Evolutionary conservation across 495 filamentous ascomycete genomes (phyloP), one percentile per base, ranked within the genome.

Genomic region (Aspergillus ostianus): DNA sequence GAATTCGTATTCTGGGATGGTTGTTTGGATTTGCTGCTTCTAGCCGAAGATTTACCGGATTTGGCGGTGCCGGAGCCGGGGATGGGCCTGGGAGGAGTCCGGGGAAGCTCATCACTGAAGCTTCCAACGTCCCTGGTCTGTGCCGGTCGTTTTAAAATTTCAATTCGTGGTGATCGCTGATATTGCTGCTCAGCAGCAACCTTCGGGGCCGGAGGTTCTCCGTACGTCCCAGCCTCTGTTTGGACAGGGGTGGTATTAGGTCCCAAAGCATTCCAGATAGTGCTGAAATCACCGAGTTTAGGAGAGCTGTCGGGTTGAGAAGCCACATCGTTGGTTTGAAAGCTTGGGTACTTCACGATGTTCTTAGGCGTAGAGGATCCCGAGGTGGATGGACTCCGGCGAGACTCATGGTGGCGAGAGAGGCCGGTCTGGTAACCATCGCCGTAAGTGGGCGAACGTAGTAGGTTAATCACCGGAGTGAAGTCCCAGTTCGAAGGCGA

Each of bases 401-500:
- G n/a, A 20, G 51, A 32, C 45, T 67, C 50, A 41, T 45, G 17
- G 61, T 50, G 52, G 53, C 57, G 59, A 64, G 61, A 23, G 48
- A 53, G 51, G 47, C 36, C 20, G 23, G 64, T 47, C 23, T 51
- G 51, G 19, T 65, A 56, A 51, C 59, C 51, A 44, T 62, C 45
- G 51, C 56, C 48, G 47, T 67, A 60, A 30, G 75, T 68, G 62
- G 74, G 74, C 20, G 77, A 75, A 41, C 68, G 64, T n/a, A 81
- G 70, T 49, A 83, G 73, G 62, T 79, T 75, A 61, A 76, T 74
- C 66, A 77, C 80, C 62, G 74, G 69, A 57, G 76, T 67, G 60
- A 83, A 79, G 62, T 80, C 79, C 80, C 80, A 83, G 50, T 62
- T 68, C 47, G 73, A 73, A 56, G 66, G 53, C 20, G 60, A 56